Percentiles rank a stretch among this genome's conserved stretches.
phyloP scores from a whole-genome alignment of 257 asterid species.

The Lantana camara region DNA sequence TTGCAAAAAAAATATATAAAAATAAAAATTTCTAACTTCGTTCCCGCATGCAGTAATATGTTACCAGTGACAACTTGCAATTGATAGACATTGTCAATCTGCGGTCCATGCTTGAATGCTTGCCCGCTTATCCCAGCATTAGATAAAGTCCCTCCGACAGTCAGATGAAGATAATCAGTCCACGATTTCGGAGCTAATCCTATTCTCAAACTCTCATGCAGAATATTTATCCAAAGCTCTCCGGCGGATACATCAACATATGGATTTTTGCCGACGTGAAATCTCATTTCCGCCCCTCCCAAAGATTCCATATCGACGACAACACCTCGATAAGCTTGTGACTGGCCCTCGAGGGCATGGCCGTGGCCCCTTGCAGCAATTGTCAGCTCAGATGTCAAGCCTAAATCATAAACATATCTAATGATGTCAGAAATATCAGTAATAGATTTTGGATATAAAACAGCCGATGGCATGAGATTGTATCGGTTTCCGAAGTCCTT shows the following conservation, averaged over 20 bases:
- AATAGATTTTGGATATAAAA: slow-evolving; percentile 65
- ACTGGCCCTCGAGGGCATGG: slow-evolving; percentile 80
- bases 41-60: too few species aligned
- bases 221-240: slow-evolving; percentile 54
- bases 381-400: slow-evolving; percentile 45
- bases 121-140: slow-evolving; percentile 70
- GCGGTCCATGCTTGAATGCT: slow-evolving; percentile 50
- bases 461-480: slow-evolving; percentile 60
- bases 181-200: slow-evolving; percentile 54
- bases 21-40: too few species aligned
- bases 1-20: too few species aligned
- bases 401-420: slow-evolving; percentile 45
- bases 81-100: slow-evolving; percentile 52
- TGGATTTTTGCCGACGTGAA: slow-evolving; percentile 36
- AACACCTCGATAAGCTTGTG: slow-evolving; percentile 68
- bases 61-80: slow-evolving; percentile 62
- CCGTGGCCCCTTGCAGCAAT: slow-evolving; percentile 82
- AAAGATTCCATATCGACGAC: slow-evolving; percentile 70
- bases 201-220: slow-evolving; percentile 28
- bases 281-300: slow-evolving; percentile 31
- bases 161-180: slow-evolving; percentile 57
- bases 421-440: slow-evolving; percentile 56
- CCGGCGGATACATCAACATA: slow-evolving; percentile 60
- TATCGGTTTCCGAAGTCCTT: slow-evolving; percentile 73
- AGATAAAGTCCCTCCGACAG: slow-evolving; percentile 60